Conservation (phyloP, 495 filamentous ascomycete genomes). For the Xylaria flabelliformis region DNA sequence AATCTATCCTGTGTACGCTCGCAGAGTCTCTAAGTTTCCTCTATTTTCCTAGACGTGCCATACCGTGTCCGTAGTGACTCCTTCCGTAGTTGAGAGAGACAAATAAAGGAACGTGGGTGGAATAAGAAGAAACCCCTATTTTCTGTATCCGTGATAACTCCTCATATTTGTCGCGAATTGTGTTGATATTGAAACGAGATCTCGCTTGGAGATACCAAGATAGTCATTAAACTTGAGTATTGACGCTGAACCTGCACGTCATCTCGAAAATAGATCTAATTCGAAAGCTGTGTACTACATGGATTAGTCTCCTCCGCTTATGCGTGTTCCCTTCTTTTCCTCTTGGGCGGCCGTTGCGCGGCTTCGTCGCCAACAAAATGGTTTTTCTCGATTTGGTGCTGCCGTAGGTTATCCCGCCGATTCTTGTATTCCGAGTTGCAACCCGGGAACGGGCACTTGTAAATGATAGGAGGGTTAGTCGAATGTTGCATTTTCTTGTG, state of each 20-base stretch:
- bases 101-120: not conserved
- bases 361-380: slow-evolving; percentile 52
- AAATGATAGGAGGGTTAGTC: slow-evolving; percentile 49
- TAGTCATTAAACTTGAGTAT: slow-evolving; percentile 2
- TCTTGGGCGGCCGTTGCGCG: slow-evolving; percentile 48
- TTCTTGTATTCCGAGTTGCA: slow-evolving; percentile 58
- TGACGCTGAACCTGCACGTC: slow-evolving; percentile 20
- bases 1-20: slow-evolving; percentile 8
- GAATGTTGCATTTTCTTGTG: slow-evolving; percentile 58
- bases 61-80: not conserved
- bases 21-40: slow-evolving; percentile 13
- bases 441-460: slow-evolving; percentile 54
- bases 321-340: slow-evolving; percentile 44
- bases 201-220: slow-evolving; percentile 1
- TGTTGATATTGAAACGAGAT: not conserved
- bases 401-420: slow-evolving; percentile 55
- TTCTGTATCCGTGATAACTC: slow-evolving; percentile 22
- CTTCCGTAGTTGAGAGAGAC: not conserved
- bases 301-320: slow-evolving; percentile 10
- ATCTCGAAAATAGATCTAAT: not conserved
- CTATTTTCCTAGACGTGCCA: not conserved
- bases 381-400: slow-evolving; percentile 58
- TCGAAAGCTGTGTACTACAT: slow-evolving; percentile 9
- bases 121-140: slow-evolving; percentile 7
- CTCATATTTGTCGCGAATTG: not conserved